Evolutionary conservation across 1,284 basidiomycete species (phyloP).

Genomic region (Tremellales sp.): DNA sequence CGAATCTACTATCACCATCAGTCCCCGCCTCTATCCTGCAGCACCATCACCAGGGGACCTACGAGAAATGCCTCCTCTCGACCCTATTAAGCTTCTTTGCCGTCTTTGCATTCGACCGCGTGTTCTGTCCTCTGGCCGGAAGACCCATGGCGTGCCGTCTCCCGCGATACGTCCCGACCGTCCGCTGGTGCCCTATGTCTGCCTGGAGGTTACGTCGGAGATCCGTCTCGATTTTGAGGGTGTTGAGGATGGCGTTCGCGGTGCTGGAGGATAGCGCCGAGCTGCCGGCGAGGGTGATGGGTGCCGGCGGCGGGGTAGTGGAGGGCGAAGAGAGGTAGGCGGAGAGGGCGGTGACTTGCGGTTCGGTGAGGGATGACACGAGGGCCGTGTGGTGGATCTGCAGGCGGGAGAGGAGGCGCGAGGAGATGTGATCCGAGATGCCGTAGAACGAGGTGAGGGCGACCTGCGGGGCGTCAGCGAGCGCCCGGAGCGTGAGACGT

Average conservation of each 20-base stretch:
- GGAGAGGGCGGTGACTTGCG: constrained; percentile 54
- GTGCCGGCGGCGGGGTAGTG: constrained; percentile 29
- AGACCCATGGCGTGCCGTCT: constrained; percentile 53
- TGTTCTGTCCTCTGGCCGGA: constrained; percentile 56
- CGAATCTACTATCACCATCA: too few relatives aligned
- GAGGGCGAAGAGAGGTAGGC: constrained; percentile 55
- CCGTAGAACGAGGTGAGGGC: constrained; percentile 55
- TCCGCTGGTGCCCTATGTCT: constrained; percentile 54
- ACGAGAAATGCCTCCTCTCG: constrained; percentile 27
- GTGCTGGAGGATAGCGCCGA: constrained; percentile 16
- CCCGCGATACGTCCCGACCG: constrained; percentile 54
- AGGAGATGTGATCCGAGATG: constrained; percentile 50
- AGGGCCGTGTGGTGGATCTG: constrained; percentile 51
- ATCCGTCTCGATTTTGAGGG: constrained; percentile 55
- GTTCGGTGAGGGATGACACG: constrained; percentile 50
- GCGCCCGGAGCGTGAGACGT: background rate
- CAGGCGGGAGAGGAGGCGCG: constrained; percentile 52
- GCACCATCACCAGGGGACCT: too few relatives aligned
- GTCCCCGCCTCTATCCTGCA: too few relatives aligned
- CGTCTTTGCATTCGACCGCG: constrained; percentile 53
- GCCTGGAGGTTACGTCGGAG: constrained; percentile 50
- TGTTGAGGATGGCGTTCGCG: constrained; percentile 33
- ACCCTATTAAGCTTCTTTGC: constrained; percentile 54
- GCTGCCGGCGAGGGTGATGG: constrained; percentile 44
- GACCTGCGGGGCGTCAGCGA: constrained; percentile 41